Percentiles rank a stretch among this genome's conserved stretches.
Conservation (phyloP, 2,329 filamentous ascomycete species). For the Trichoderma endophyticum region DNA sequence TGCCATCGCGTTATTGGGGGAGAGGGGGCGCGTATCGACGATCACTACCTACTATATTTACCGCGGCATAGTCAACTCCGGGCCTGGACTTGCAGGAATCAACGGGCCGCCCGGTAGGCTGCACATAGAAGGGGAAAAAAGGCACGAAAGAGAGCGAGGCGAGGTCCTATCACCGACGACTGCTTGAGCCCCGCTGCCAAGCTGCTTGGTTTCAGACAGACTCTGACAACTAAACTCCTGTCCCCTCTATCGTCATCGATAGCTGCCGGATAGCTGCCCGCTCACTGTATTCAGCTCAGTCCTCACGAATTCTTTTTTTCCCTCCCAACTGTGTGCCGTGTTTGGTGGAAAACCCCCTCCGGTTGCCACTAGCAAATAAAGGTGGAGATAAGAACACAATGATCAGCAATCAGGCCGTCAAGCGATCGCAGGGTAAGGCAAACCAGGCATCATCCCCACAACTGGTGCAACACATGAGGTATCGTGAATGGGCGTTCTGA, state of each 20-base stretch:
- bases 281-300: background rate
- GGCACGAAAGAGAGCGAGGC: background rate
- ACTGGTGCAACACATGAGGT: background rate
- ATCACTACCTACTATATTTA: conserved; percentile 4
- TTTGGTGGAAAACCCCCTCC: background rate
- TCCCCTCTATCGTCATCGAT: background rate
- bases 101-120: background rate
- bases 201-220: background rate
- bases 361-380: background rate
- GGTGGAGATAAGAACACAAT: conserved; percentile 6
- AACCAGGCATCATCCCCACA: background rate
- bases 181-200: background rate
- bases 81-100: background rate
- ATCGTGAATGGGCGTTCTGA: background rate
- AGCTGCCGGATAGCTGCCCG: background rate
- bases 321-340: background rate
- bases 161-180: background rate
- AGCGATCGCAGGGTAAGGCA: conserved; percentile 13
- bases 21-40: conserved; percentile 9
- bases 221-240: background rate
- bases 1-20: background rate
- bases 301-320: background rate
- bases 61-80: background rate
- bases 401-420: conserved; percentile 6
- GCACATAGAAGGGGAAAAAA: background rate